Conservation (phyloP, 768 basidiomycete genomes). For the Podaxis sp. region DNA sequence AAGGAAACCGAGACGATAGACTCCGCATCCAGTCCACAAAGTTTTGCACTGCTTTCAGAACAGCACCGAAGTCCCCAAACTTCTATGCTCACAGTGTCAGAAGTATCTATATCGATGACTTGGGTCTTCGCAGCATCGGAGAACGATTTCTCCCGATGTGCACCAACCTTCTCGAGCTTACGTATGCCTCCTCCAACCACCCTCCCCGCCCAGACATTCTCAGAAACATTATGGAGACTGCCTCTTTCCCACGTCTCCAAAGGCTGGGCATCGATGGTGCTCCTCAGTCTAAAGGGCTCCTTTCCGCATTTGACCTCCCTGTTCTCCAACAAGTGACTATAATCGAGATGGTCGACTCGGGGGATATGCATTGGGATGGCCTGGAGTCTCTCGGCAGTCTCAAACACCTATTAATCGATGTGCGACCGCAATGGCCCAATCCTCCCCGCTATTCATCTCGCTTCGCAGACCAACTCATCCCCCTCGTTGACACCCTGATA, state of each 20-base stretch:
- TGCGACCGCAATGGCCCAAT: background rate
- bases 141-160: background rate
- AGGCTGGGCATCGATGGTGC: constrained; percentile 1
- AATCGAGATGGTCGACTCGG: background rate
- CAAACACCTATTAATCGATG: background rate
- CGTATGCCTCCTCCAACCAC: background rate
- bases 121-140: background rate
- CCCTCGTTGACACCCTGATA: background rate
- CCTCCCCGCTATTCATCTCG: background rate
- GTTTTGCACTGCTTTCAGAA: background rate
- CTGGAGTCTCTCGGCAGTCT: background rate
- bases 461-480: background rate
- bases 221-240: background rate
- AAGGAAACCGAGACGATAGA: background rate
- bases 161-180: background rate
- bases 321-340: background rate
- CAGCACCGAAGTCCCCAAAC: background rate
- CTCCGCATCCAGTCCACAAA: background rate
- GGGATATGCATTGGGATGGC: background rate
- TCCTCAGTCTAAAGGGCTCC: background rate
- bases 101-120: background rate
- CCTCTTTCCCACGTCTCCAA: background rate
- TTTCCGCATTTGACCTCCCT: background rate
- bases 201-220: background rate
- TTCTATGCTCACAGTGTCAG: background rate